phyloP scores from a whole-genome alignment of 768 basidiomycete species.

The Russula sp. region DNA sequence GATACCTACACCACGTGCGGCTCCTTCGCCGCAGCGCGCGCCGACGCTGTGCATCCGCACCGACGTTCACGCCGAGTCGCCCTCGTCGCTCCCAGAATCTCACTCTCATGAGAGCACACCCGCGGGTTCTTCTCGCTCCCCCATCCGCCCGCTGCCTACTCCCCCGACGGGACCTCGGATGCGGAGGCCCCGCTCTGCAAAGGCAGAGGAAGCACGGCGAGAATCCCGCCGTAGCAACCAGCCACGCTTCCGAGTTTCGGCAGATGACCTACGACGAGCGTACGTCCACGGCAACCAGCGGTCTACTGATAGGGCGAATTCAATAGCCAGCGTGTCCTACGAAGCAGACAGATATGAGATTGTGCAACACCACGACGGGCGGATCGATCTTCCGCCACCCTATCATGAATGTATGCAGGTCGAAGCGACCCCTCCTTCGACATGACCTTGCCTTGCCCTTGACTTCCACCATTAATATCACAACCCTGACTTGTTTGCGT shows the following conservation, averaged over 20 bases:
- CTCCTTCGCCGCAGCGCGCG: neutral
- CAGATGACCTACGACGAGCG: conserved; percentile 6
- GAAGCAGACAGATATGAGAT: neutral
- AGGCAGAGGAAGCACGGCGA: conserved; percentile 1
- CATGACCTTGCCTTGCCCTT: neutral
- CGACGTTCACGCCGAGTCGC: neutral
- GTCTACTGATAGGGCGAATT: neutral
- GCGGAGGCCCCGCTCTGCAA: conserved; percentile 2
- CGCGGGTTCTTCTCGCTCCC: neutral
- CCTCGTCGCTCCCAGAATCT: neutral
- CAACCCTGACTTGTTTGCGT: neutral
- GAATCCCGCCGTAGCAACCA: neutral
- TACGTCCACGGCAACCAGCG: neutral
- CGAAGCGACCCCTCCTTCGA: neutral
- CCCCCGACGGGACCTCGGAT: neutral
- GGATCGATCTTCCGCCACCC: conserved; percentile 17
- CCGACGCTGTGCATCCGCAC: conserved; percentile 3
- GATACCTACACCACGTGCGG: neutral
- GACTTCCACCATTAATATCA: neutral
- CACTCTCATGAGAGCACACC: neutral
- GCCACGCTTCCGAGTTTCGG: neutral
- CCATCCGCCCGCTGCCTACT: conserved; percentile 7
- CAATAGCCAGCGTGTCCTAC: neutral
- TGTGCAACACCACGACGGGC: conserved; percentile 16
- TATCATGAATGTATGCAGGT: conserved; percentile 14